Evolutionary conservation across 2,329 filamentous ascomycete species (phyloP), one percentile per base, ranked within the genome.

Genomic region (Botrytis paeoniae): DNA sequence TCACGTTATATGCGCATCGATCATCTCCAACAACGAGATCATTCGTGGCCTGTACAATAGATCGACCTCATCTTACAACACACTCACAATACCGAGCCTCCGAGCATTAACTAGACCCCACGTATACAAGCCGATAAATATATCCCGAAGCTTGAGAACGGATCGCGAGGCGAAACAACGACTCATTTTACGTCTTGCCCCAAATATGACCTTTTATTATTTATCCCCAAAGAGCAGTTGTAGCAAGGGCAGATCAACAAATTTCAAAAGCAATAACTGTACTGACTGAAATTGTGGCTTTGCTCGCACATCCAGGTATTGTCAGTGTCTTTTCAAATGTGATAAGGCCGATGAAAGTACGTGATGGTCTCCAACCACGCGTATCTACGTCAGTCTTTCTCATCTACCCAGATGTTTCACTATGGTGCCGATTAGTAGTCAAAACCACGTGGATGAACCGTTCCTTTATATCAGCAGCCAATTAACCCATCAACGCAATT

Each of bases 191-290:
- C 51, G 7, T 57, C 3, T 57, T 29, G 6, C 7, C 3, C 5
- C 0, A 54, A 12, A 29, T 29, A 18, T 14, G 3, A n/a, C n/a
- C 12, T n/a, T 54, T 1, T 16, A 29, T 29, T 29, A 1, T 0
- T 29, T 1, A 54, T 16, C 0, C n/a, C 14, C n/a, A 1, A 29
- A 29, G 0, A 29, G n/a, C 25, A 18, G 6, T 1, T 2, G 14
- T 8, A 6, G 51, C 6, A 54, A 54, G n/a, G 14, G 6, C n/a
- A 4, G 5, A 54, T 54, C 51, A 29, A 54, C 0, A 29, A 8
- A 29, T 54, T 1, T 18, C 51, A 54, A 54, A 54, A 8, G 51
- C 5, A 1, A 7, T 0, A 54, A 18, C 14, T 3, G n/a, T 1
- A 18, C 29, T 29, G 5, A 6, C 25, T 54, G 16, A 1, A 2